phyloP scores from a whole-genome alignment of 768 basidiomycete species.

The Amanita molliuscula region DNA sequence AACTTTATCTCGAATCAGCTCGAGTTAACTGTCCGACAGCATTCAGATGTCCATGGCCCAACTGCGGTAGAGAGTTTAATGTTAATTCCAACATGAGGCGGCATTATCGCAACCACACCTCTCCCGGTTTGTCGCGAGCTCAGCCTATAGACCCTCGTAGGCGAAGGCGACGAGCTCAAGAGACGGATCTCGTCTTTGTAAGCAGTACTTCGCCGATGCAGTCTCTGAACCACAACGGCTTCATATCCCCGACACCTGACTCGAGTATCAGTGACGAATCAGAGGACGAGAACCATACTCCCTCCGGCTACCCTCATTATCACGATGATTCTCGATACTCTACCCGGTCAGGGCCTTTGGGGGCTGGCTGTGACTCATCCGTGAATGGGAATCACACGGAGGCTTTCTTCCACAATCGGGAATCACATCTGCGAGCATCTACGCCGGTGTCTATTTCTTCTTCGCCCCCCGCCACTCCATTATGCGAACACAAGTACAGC shows the following conservation, averaged over 20 bases:
- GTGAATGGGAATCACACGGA: background rate
- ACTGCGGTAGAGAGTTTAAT: slow-evolving; percentile 70
- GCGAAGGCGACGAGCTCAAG: slow-evolving; percentile 11
- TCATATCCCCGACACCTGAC: background rate
- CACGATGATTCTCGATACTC: background rate
- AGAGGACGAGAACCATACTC: slow-evolving; percentile 1
- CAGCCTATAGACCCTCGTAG: slow-evolving; percentile 19
- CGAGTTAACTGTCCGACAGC: slow-evolving; percentile 28
- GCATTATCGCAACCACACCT: slow-evolving; percentile 60
- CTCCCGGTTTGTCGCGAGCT: slow-evolving; percentile 21
- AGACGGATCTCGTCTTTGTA: slow-evolving; percentile 10
- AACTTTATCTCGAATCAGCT: background rate
- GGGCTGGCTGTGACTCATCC: background rate
- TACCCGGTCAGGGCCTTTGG: background rate
- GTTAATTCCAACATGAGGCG: slow-evolving; percentile 82
- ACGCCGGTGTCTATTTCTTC: slow-evolving; percentile 4
- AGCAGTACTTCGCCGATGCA: slow-evolving; percentile 3
- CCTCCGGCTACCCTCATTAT: background rate
- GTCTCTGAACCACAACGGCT: background rate
- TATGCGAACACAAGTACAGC: slow-evolving; percentile 14
- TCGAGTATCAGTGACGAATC: slow-evolving; percentile 6
- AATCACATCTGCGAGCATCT: slow-evolving; percentile 8
- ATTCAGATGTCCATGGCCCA: slow-evolving; percentile 64
- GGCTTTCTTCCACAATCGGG: background rate
- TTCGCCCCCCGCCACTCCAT: slow-evolving; percentile 6